phyloP scores from a whole-genome alignment of 345 rosid species.

The Aethionema arabicum region DNA sequence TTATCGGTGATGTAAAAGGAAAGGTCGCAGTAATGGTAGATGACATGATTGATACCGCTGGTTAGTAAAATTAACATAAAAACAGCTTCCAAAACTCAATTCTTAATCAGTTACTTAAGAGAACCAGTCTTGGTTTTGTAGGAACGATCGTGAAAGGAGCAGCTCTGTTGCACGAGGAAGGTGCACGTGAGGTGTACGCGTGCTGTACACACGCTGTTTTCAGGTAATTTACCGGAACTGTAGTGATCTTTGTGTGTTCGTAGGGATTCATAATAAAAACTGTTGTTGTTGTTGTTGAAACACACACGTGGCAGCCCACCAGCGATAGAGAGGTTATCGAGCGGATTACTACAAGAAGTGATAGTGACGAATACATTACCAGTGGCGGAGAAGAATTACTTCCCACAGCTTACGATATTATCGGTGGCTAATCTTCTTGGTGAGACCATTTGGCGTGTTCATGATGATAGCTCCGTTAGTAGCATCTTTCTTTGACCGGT shows the following conservation, averaged over 20 bases:
- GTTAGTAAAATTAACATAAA: constrained; percentile 42
- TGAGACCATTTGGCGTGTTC: constrained; percentile 89
- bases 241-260: too few relatives aligned
- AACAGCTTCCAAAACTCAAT: not conserved
- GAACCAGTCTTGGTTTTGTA: constrained; percentile 15
- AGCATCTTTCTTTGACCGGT: constrained; percentile 51
- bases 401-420: constrained; percentile 72
- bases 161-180: constrained; percentile 90
- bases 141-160: constrained; percentile 97
- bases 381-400: constrained; percentile 63
- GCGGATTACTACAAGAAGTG: constrained; percentile 82
- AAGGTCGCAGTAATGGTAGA: constrained; percentile 99
- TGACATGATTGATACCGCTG: constrained; percentile 99
- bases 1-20: constrained; percentile 95
- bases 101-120: not conserved
- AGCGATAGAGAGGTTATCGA: constrained; percentile 72
- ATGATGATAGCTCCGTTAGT: constrained; percentile 82
- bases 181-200: constrained; percentile 97
- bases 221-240: constrained; percentile 50
- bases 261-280: too few relatives aligned
- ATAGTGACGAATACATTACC: constrained; percentile 78
- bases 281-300: too few relatives aligned
- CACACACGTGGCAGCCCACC: constrained; percentile 54
- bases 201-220: constrained; percentile 97
- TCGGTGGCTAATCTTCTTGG: constrained; percentile 80